Percentiles rank a stretch among this genome's conserved stretches.
These are phyloP conservation scores for Neurospora terricola DNA, from an alignment of 495 filamentous ascomycete species.

Conservation along the genomic window DNA sequence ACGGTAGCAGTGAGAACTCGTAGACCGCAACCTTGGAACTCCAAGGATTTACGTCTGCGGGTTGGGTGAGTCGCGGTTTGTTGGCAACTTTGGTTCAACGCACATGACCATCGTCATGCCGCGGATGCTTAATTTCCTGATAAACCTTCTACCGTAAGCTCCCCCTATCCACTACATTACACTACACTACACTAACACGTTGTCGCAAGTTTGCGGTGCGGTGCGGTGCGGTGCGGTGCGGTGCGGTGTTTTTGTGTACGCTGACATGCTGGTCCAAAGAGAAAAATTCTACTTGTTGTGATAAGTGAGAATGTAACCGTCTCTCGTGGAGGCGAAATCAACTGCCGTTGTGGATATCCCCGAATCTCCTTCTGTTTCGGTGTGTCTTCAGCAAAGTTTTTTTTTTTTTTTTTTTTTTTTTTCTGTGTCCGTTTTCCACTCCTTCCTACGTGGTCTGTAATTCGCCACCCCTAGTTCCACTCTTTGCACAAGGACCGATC, in stretches of 20 bases:
- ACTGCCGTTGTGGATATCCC: neutral
- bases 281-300: neutral
- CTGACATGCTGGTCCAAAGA: neutral
- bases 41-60: neutral
- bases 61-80: neutral
- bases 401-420: neutral
- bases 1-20: neutral
- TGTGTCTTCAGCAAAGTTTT: neutral
- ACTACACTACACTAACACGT: neutral
- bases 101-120: neutral
- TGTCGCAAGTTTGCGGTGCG: neutral
- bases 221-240: neutral
- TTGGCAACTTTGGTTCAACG: neutral
- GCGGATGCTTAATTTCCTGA: neutral
- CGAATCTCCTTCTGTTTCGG: neutral
- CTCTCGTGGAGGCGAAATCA: neutral
- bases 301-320: neutral
- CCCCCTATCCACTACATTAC: neutral
- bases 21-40: neutral
- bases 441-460: neutral
- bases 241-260: neutral
- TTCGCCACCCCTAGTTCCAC: neutral
- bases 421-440: neutral
- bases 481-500: neutral
- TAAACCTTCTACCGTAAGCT: neutral